These are phyloP conservation scores for Podaxis sp. DNA, from an alignment of 768 basidiomycete species.

Conservation along the genomic window DNA sequence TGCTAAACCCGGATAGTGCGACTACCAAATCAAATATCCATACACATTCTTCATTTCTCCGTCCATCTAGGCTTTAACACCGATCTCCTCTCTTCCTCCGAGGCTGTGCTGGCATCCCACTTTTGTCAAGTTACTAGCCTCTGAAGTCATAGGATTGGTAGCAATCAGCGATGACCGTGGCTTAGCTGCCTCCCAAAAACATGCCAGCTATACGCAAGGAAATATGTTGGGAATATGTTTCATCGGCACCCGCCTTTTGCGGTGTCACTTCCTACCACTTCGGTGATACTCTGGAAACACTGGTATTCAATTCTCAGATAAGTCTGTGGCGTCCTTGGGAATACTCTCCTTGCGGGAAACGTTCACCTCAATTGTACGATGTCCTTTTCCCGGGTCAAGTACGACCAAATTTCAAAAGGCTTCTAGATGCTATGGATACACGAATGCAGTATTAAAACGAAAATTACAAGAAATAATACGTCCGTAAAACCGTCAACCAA, in stretches of 20 bases:
- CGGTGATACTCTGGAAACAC: neutral
- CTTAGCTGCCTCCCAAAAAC: neutral
- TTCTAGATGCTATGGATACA: slow-evolving; percentile 12
- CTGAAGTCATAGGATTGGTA: neutral
- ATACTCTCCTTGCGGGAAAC: neutral
- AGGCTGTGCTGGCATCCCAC: neutral
- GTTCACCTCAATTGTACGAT: neutral
- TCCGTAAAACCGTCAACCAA: neutral
- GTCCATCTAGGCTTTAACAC: neutral
- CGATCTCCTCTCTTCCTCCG: neutral
- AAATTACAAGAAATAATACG: neutral
- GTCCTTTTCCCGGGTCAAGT: neutral
- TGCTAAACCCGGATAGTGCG: neutral
- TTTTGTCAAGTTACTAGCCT: neutral
- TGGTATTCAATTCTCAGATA: neutral
- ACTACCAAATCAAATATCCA: neutral
- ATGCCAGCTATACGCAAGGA: neutral
- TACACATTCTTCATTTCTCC: neutral
- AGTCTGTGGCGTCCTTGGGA: neutral
- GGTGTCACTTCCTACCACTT: neutral
- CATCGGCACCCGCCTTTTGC: neutral
- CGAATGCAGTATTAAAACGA: neutral
- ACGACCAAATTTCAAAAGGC: neutral
- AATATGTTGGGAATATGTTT: neutral
- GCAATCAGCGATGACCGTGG: neutral